Evolutionary conservation across 78 protist species (phyloP), one percentile per base, ranked within the genome.

Genomic region (Dictyostelium capitatum): DNA sequence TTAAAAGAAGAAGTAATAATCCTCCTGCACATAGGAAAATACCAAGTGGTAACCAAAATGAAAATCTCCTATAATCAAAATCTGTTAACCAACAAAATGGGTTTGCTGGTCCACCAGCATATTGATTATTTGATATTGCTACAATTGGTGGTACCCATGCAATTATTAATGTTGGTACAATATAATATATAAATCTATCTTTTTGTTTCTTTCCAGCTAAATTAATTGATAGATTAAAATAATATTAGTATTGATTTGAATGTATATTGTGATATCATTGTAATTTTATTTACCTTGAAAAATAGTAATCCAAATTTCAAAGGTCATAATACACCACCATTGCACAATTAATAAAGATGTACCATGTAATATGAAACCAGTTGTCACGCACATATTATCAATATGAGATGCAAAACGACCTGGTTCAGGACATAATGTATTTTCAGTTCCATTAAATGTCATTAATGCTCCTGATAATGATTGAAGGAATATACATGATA

Each of bases 321-420:
- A 83, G 1, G 79, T 48, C 70, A 83, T 56, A 17, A 83, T 37
- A 43, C 43, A 41, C 80, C 80, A 83, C 91, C 91, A 83, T 20
- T 70, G 47, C 4, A 83, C 57, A n/a, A 79, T 73, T 20, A 53
- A 46, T 5, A 83, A 25, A 7, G 82, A 54, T 43, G 54, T 30
- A 9, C 47, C 70, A 56, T 83, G 79, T 7, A 73, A 73, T 1
- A 83, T 15, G 6, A 73, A 73, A 53, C 90, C 80, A 37, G 70
- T 53, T 23, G 90, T 82, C 0, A 37, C 67, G 23, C 91, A 84
- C 30, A 74, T 25, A 20, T 62, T 56, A 47, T 84, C 91, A 1
- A 50, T 20, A 28, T n/a, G 10, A 0, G 82, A 72, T 9, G 72
- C 80, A 43, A 56, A 48, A 20, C 91, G 30, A 10, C 81, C 91